phyloP scores from a whole-genome alignment of 2,329 filamentous ascomycete species.

The Trichoderma koningii region DNA sequence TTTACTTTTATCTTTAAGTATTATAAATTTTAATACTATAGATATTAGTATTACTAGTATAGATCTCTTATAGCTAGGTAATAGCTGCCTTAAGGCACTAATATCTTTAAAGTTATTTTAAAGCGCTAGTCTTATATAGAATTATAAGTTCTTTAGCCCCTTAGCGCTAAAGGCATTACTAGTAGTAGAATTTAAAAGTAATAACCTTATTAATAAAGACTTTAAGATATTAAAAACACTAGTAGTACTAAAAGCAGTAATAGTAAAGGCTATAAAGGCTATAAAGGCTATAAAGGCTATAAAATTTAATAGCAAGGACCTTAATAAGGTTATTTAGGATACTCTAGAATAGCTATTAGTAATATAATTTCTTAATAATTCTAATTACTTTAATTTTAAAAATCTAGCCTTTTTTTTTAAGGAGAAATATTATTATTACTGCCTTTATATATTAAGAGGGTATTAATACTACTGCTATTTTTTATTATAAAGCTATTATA shows the following conservation, averaged over 20 bases:
- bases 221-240: not conserved
- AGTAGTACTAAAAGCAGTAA: not conserved
- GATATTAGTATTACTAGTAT: not conserved
- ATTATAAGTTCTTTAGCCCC: not conserved
- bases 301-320: not conserved
- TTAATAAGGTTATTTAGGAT: not conserved
- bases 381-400: not conserved
- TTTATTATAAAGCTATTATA: not conserved
- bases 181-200: not conserved
- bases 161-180: not conserved
- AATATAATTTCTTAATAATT: not conserved
- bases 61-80: not conserved
- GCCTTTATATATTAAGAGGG: not conserved
- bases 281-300: not conserved
- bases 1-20: not conserved
- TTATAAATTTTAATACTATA: not conserved
- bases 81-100: not conserved
- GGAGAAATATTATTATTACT: not conserved
- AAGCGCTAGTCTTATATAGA: not conserved
- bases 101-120: not conserved
- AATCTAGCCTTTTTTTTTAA: not conserved
- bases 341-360: not conserved
- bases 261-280: not conserved
- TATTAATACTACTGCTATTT: not conserved
- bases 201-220: not conserved